Percentiles rank a stretch among this genome's conserved stretches.
These are phyloP conservation scores for Gloeophyllum trabeum DNA, from an alignment of 768 basidiomycete genomes.

Conservation along the genomic window DNA sequence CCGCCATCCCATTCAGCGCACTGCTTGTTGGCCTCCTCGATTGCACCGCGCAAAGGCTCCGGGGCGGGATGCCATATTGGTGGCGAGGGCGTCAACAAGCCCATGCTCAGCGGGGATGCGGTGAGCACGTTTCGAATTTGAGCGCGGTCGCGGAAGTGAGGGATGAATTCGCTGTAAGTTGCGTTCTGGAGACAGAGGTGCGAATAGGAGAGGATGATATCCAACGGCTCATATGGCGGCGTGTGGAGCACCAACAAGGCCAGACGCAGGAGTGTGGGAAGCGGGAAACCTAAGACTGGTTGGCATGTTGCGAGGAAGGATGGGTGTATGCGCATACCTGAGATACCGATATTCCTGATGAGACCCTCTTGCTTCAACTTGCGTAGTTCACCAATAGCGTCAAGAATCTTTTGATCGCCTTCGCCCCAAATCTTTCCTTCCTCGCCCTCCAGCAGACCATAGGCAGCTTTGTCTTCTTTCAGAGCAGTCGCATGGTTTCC, in stretches of 20 bases:
- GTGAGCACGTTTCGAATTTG: slow-evolving; percentile 56
- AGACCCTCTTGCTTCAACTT: slow-evolving; percentile 64
- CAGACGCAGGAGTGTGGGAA: slow-evolving; percentile 76
- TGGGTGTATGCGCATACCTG: slow-evolving; percentile 33
- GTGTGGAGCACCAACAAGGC: slow-evolving; percentile 62
- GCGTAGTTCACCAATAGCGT: slow-evolving; percentile 53
- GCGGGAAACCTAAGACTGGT: slow-evolving; percentile 50
- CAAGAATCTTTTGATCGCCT: slow-evolving; percentile 64
- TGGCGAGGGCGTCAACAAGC: slow-evolving; percentile 46
- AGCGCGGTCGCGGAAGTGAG: slow-evolving; percentile 49
- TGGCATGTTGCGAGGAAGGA: neutral
- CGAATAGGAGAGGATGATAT: slow-evolving; percentile 72
- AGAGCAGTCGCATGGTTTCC: slow-evolving; percentile 53
- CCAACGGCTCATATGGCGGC: slow-evolving; percentile 59
- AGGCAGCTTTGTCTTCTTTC: slow-evolving; percentile 37
- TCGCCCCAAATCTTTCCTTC: slow-evolving; percentile 48
- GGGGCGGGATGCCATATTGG: slow-evolving; percentile 78
- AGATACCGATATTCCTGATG: slow-evolving; percentile 66
- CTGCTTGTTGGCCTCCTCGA: slow-evolving; percentile 20
- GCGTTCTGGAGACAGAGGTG: slow-evolving; percentile 71
- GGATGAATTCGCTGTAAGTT: slow-evolving; percentile 42
- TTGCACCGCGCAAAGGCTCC: slow-evolving; percentile 30
- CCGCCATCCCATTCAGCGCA: slow-evolving; percentile 27
- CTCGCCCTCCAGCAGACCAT: slow-evolving; percentile 52
- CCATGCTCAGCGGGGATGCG: slow-evolving; percentile 83